A percentile compares a stretch with the other conserved stretches of the same genome.
These are phyloP conservation scores for Furcasterigmium furcatum DNA, from an alignment of 2,329 filamentous ascomycete species.

Conservation along the genomic window DNA sequence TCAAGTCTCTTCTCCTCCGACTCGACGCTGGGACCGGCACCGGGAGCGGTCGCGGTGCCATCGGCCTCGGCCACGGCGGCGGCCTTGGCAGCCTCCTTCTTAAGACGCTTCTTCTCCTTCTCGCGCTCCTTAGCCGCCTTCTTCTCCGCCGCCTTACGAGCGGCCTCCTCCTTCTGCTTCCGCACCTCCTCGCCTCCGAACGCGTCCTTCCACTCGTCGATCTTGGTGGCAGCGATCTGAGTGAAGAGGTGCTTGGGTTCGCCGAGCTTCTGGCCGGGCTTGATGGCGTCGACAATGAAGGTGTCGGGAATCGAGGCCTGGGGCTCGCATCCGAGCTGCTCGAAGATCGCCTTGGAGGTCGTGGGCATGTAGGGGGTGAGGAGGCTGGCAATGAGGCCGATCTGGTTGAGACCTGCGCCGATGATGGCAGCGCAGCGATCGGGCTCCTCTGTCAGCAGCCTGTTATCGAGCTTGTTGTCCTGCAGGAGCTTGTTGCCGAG, in stretches of 20 bases:
- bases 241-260: slow-evolving; percentile 77
- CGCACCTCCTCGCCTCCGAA: slow-evolving; percentile 66
- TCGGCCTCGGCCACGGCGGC: slow-evolving; percentile 7
- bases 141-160: slow-evolving; percentile 47
- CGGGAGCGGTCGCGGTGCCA: slow-evolving; percentile 1
- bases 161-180: slow-evolving; percentile 63
- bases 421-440: slow-evolving; percentile 58
- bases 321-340: slow-evolving; percentile 65
- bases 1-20: slow-evolving; percentile 17
- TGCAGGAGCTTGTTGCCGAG: slow-evolving; percentile 49
- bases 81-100: slow-evolving; percentile 26
- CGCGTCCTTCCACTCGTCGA: slow-evolving; percentile 75
- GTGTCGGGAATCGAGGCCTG: slow-evolving; percentile 59
- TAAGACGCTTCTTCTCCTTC: slow-evolving; percentile 44
- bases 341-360: slow-evolving; percentile 71
- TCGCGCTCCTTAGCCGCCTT: slow-evolving; percentile 47
- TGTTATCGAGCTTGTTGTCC: slow-evolving; percentile 51
- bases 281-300: slow-evolving; percentile 60
- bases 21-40: slow-evolving; percentile 14
- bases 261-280: slow-evolving; percentile 76
- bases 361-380: slow-evolving; percentile 82
- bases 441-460: slow-evolving; percentile 50
- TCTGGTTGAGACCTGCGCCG: slow-evolving; percentile 78
- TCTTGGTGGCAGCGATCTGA: slow-evolving; percentile 78
- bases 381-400: slow-evolving; percentile 76